Base-by-base conservation (phyloP, 257 asterid genomes). In the Dorcoceras hygrometricum region DNA sequence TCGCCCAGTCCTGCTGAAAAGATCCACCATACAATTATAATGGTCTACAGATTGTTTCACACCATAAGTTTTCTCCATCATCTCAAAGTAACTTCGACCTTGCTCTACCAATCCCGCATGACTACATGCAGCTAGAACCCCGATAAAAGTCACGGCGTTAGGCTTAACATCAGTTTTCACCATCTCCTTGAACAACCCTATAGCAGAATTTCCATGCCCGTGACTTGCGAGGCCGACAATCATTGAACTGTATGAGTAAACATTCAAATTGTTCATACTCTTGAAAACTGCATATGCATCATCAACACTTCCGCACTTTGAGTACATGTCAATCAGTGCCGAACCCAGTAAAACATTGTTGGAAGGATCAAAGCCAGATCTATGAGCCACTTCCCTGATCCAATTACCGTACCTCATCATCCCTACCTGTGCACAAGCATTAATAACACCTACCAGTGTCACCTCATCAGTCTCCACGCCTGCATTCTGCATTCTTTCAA, bases 371-470 rank as follows among this genome's bases (percentile, higher is more conserved):
- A 76, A 77, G 3, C 95, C 95, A 2, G 75, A 81, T 6, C 57
- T 78, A 74, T 84, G 87, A 2, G 88, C 89, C 31, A 89, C 78
- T 25, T 74, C 63, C 50, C 81, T 48, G 26, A 87, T 80, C 90
- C 96, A 89, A 62, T 74, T 72, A 0, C 93, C 91, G 11, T 83
- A 80, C 56, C 83, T 82, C 23, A 66, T 67, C 0, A 85, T 79
- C 0, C 93, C 98, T 79, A 87, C 20, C 68, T 83, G 95, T 0
- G 98, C 93, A 74, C 96, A 89, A 43, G 95, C 97, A 9, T 91
- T 89, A 59, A 92, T 80, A 20, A 75, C 88, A 26, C 87, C 83
- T 2, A 81, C 81, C 70, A 92, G 67, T 2, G 93, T 86, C 64
- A 89, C 84, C 75, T 74, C 90, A 75, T 92, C 97, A 2, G 84